phyloP scores from a whole-genome alignment of 148 eudicot genomes.

The Nyssa sinensis region DNA sequence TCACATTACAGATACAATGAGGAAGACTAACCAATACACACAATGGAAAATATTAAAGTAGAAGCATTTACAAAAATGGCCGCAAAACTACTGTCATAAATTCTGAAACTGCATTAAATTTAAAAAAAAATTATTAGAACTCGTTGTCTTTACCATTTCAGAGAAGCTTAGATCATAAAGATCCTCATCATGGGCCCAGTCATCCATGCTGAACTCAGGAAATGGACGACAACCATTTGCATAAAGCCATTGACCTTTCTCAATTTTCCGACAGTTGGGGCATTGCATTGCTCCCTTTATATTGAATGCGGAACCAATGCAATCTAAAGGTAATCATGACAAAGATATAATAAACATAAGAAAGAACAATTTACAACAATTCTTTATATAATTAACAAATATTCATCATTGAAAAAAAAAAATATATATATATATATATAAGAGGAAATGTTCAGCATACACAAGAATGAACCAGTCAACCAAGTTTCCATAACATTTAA shows the following conservation, averaged over 20 bases:
- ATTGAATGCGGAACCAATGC: slow-evolving; percentile 98
- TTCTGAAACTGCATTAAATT: background rate
- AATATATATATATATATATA: no score
- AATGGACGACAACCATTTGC: slow-evolving; percentile 68
- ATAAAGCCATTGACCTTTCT: slow-evolving; percentile 98
- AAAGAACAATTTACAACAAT: background rate
- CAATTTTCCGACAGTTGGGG: slow-evolving; percentile 96
- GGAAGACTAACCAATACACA: background rate
- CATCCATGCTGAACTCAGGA: slow-evolving; percentile 68
- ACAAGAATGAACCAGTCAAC: background rate
- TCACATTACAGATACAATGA: no score
- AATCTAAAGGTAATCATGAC: slow-evolving; percentile 52
- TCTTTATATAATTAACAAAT: background rate
- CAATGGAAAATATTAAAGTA: background rate
- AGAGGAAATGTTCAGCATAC: background rate
- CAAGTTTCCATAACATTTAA: background rate
- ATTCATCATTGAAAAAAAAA: background rate
- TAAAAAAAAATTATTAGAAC: background rate
- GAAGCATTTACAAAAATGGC: background rate
- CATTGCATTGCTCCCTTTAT: slow-evolving; percentile 95
- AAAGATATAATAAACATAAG: slow-evolving; percentile 8
- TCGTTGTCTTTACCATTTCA: slow-evolving; percentile 57
- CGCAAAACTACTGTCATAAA: background rate
- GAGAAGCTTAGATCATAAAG: slow-evolving; percentile 79
- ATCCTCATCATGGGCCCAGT: slow-evolving; percentile 92